A percentile compares a stretch with the other conserved stretches of the same genome.
These are phyloP conservation scores for Gossypium davidsonii DNA, from an alignment of 441 rosid genomes.

Conservation along the genomic window DNA sequence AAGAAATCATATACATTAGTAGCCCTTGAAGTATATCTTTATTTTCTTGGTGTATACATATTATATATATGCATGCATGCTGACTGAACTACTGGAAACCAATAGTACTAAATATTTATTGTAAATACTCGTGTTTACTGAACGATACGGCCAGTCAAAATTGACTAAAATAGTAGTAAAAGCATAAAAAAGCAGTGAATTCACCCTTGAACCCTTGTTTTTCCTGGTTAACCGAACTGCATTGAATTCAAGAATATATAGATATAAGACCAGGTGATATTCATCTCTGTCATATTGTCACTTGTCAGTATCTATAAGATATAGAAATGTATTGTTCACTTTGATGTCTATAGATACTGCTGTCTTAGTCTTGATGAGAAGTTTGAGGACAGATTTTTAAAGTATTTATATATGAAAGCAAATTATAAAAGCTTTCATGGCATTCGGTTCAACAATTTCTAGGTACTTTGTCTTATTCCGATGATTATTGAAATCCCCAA, in stretches of 20 bases:
- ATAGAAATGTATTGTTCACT: neutral
- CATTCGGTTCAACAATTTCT: neutral
- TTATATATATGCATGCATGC: neutral
- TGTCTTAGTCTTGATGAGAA: neutral
- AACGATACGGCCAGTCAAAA: neutral
- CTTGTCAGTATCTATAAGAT: neutral
- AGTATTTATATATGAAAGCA: neutral
- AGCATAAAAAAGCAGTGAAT: slow-evolving; percentile 1
- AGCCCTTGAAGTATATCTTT: neutral
- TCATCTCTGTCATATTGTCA: neutral
- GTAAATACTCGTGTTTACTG: neutral
- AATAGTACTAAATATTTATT: neutral
- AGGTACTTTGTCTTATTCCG: neutral
- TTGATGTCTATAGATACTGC: neutral
- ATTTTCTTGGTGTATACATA: neutral
- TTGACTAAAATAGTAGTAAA: neutral
- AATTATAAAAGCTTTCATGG: neutral
- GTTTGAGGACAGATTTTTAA: neutral
- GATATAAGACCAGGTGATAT: neutral
- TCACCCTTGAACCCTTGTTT: neutral
- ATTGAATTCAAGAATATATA: neutral
- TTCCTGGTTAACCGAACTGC: neutral
- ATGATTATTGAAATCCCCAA: neutral
- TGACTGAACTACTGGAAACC: neutral
- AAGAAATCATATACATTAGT: neutral